Evolutionary conservation across 1,284 basidiomycete genomes (phyloP).

Genomic region (Tilletia indica): DNA sequence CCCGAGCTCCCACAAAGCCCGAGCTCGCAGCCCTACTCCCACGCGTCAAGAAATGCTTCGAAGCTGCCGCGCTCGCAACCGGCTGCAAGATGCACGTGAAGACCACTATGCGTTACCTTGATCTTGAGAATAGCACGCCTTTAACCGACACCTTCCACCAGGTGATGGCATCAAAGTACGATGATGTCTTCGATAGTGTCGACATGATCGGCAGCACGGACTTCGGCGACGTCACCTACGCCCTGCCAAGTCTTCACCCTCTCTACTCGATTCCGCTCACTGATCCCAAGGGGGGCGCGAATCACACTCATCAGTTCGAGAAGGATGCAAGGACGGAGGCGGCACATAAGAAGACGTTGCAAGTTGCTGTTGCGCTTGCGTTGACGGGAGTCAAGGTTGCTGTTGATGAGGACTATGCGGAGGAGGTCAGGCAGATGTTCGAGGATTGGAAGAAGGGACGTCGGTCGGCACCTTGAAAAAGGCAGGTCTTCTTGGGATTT

Average conservation of each 20-base stretch:
- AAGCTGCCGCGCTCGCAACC: constrained; percentile 73
- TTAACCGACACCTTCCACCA: constrained; percentile 37
- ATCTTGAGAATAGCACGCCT: constrained; percentile 47
- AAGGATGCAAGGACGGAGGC: constrained; percentile 40
- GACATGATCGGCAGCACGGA: constrained; percentile 49
- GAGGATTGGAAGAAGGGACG: constrained; percentile 29
- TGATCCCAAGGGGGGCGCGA: constrained; percentile 42
- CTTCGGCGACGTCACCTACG: constrained; percentile 56
- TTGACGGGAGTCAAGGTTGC: constrained; percentile 53
- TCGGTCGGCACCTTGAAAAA: neutral
- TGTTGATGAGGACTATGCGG: constrained; percentile 50
- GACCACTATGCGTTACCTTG: constrained; percentile 48
- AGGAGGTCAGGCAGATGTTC: constrained; percentile 36
- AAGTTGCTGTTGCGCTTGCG: constrained; percentile 55
- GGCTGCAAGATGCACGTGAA: constrained; percentile 65
- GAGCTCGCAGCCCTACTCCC: constrained; percentile 63
- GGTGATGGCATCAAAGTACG: constrained; percentile 52
- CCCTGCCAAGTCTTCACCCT: constrained; percentile 53
- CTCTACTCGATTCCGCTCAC: constrained; percentile 52
- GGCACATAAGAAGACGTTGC: constrained; percentile 50
- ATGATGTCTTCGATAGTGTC: neutral
- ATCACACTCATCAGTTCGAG: constrained; percentile 53
- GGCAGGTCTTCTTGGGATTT: no score
- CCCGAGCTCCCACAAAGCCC: constrained; percentile 66
- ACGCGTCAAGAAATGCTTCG: constrained; percentile 66